These are phyloP conservation scores for Boletellus ananas DNA, from an alignment of 768 basidiomycete species.

Conservation along the genomic window DNA sequence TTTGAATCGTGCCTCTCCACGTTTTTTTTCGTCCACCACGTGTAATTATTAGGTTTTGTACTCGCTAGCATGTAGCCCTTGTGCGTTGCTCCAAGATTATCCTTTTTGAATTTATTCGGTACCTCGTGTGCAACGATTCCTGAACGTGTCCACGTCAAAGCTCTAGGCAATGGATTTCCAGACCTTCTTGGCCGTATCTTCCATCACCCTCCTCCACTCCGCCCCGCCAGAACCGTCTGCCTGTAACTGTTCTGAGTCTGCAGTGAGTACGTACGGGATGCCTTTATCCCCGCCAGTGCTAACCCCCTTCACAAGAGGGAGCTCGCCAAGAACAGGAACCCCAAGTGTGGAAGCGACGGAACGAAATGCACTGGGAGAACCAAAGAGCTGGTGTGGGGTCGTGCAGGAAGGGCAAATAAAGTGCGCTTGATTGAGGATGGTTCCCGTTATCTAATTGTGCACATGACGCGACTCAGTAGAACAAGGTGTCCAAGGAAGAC, in stretches of 20 bases:
- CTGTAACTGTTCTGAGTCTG: constrained; percentile 10
- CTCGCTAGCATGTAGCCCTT: no score
- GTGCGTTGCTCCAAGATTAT: no score
- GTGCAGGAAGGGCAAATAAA: constrained; percentile 75
- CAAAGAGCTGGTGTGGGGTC: constrained; percentile 63
- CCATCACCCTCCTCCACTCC: constrained; percentile 33
- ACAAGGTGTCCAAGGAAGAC: constrained; percentile 20
- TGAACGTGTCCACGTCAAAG: neutral
- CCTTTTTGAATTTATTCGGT: no score
- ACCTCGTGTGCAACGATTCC: no score
- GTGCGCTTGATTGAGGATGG: constrained; percentile 85
- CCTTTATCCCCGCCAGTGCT: constrained; percentile 73
- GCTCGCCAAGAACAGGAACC: constrained; percentile 68
- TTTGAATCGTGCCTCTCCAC: no score
- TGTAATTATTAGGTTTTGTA: constrained; percentile 21
- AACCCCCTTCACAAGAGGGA: constrained; percentile 76
- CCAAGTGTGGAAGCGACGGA: constrained; percentile 52
- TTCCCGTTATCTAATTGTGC: constrained; percentile 66
- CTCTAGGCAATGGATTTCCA: constrained; percentile 25
- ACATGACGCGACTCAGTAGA: constrained; percentile 1
- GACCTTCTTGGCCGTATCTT: constrained; percentile 25
- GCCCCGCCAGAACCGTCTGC: constrained; percentile 27
- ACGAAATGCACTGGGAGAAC: constrained; percentile 62
- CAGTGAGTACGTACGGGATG: constrained; percentile 43
- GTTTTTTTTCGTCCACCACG: neutral